Base-by-base conservation (phyloP, 148 eudicot species). In the Polygonum aviculare region DNA sequence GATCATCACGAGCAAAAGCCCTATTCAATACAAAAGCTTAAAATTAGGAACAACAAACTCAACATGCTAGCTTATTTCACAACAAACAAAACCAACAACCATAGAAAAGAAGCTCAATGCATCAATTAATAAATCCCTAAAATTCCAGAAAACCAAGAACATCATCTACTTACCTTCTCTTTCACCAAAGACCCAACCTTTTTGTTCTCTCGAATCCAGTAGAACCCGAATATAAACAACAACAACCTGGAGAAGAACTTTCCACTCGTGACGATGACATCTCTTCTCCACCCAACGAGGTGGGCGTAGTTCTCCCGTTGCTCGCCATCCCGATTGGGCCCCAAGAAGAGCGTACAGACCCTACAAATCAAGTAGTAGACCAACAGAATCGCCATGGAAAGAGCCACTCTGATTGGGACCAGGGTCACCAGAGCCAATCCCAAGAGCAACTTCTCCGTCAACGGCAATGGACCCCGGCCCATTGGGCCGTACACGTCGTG, bases 161-260 rank as follows among this genome's bases (percentile, higher is more conserved):
- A 50, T 6, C 14, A 44, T 21, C 79, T 72, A 72, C 75, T 26
- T 26, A 26, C 31, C 75, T 86, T 91, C 87, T 88, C 73, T 59
- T 57, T 21, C 19, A 51, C 69, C 55, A 79, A 65, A 16, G 76
- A 75, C 0, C 74, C 81, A 47, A 52, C 78, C 67, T 44, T 44
- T 44, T 22, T 71, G 36, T 74, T 19, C 52, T 85, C 86, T 0
- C 65, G 52, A 75, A 94, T 88, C 92, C 96, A 87, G 79, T 94
- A 92, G 84, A 94, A 90, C 70, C 97, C 98, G 5, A 94, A 76
- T 11, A 87, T 85, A 65, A 94, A 92, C 69, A 94, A 79, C 84
- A 94, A 41, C 21, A 75, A 80, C 80, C 97, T 84, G 0, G 98
- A 84, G 35, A 90, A 73, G 75, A 94, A 85, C 82, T 86, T 83